A percentile compares a stretch with the other conserved stretches of the same genome.
These are phyloP conservation scores for Jimgerdemannia flammicorona DNA, from an alignment of 192 early-diverging fungal genomes.

Conservation along the genomic window DNA sequence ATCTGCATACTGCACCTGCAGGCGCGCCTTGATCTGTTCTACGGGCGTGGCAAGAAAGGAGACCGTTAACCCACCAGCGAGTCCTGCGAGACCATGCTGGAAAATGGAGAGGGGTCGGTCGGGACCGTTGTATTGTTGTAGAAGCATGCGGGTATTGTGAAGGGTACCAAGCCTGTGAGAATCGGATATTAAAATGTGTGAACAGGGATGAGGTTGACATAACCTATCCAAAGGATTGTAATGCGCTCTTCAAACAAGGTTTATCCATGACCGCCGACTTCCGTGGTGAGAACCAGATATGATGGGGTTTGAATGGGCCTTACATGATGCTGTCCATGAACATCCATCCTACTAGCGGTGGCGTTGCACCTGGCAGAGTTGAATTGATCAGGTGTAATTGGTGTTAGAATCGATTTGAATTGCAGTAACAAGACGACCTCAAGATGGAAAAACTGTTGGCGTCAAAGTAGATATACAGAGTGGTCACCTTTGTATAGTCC, in stretches of 20 bases:
- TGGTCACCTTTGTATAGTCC: slow-evolving; percentile 76
- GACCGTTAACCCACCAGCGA: slow-evolving; percentile 73
- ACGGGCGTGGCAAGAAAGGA: slow-evolving; percentile 79
- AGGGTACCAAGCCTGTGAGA: slow-evolving; percentile 73
- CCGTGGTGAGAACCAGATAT: not conserved
- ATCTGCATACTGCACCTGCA: slow-evolving; percentile 75
- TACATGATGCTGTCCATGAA: slow-evolving; percentile 79
- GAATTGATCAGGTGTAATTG: not conserved
- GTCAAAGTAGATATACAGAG: slow-evolving; percentile 1
- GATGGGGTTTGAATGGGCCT: not conserved
- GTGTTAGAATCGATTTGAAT: not conserved
- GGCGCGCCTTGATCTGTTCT: slow-evolving; percentile 66
- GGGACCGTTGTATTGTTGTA: slow-evolving; percentile 57
- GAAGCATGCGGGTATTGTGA: slow-evolving; percentile 71
- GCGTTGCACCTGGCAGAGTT: slow-evolving; percentile 59
- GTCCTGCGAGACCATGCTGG: slow-evolving; percentile 67
- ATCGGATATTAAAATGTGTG: not conserved
- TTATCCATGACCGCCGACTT: not conserved
- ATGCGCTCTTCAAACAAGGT: not conserved
- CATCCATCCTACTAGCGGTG: slow-evolving; percentile 88
- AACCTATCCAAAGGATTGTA: not conserved
- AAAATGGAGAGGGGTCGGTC: slow-evolving; percentile 54
- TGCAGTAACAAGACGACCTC: not conserved
- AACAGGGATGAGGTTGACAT: not conserved
- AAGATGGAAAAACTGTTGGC: not conserved